Base-by-base conservation (phyloP, 441 rosid species). In the Dalechampia spathulata region DNA sequence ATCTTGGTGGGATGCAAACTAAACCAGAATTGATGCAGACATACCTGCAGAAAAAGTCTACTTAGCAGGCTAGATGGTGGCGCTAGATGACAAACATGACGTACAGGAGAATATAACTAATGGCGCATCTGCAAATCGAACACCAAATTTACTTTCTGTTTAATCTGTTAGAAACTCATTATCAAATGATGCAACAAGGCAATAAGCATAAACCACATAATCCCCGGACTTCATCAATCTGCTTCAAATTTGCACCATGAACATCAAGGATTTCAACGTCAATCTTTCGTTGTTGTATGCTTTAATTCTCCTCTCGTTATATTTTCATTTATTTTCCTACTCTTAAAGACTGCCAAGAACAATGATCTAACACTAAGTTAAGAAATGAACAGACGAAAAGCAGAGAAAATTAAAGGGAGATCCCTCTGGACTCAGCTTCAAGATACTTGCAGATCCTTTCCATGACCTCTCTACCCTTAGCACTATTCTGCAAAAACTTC, bases 391-490 rank as follows among this genome's bases (percentile, higher is more conserved):
- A 28, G 14, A n/a, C 27, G 22, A n/a, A 48, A 44, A 27, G 8
- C 28, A 51, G 43, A 15, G 37, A 55, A 64, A 57, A 49, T 68
- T 58, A 81, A 41, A 76, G 54, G 32, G 76, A 38, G 52, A 86
- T 83, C 1, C 78, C 84, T 27, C 84, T 61, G 34, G 96, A 79
- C 76, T 89, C 97, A 42, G 94, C 86, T 74, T 92, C 99, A 48
- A 89, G 90, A 78, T 86, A 92, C 80, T 79, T 86, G 55, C 99
- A 92, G 55, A 92, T 92, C 67, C 87, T 85, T 72, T 92, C 99
- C 99, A 84, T 92, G 22, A 89, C 99, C 65, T 92, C 96, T 65
- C 97, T 67, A 26, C 99, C 92, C 74, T 92, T 92, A 0, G 69
- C 74, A 60, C 99, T 89, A 58, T 92, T 92, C 74, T 89, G 99